Evolutionary conservation across 2,329 filamentous ascomycete species (phyloP).

Genomic region (Aurifilum marmelostoma): DNA sequence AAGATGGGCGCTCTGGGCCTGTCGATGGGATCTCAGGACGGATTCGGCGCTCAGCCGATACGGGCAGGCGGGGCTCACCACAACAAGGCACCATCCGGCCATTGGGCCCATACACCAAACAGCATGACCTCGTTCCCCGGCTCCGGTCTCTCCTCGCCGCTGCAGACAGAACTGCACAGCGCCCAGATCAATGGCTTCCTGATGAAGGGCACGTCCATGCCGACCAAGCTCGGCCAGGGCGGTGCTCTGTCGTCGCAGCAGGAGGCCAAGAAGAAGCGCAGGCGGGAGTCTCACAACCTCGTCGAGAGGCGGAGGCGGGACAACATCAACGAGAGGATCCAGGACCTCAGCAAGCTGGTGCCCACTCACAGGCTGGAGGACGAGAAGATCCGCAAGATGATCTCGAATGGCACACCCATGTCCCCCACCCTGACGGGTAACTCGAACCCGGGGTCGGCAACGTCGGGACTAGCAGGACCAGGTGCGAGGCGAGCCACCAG

Average conservation of each 20-base stretch:
- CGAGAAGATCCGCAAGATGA: conserved; percentile 93
- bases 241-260: conserved; percentile 65
- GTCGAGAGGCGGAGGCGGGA: conserved; percentile 93
- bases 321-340: conserved; percentile 98
- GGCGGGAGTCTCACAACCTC: conserved; percentile 92
- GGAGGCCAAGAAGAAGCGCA: conserved; percentile 89
- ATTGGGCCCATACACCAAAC: conserved; percentile 86
- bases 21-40: conserved; percentile 69
- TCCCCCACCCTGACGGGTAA: conserved; percentile 79
- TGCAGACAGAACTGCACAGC: conserved; percentile 67
- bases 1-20: conserved; percentile 80
- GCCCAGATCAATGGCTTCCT: conserved; percentile 88
- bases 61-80: conserved; percentile 68
- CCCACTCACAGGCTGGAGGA: conserved; percentile 92
- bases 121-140: conserved; percentile 86
- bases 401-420: conserved; percentile 87
- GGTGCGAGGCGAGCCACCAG: conserved; percentile 79
- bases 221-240: conserved; percentile 72
- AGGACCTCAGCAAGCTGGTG: conserved; percentile 92
- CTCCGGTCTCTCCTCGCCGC: conserved; percentile 85
- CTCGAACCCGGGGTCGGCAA: conserved; percentile 73
- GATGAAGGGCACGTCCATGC: conserved; percentile 86
- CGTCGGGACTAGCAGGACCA: conserved; percentile 83
- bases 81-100: conserved; percentile 82
- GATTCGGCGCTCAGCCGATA: conserved; percentile 78